These are phyloP conservation scores for Fusarium sp. DNA, from an alignment of 2,329 filamentous ascomycete species.

Conservation along the genomic window DNA sequence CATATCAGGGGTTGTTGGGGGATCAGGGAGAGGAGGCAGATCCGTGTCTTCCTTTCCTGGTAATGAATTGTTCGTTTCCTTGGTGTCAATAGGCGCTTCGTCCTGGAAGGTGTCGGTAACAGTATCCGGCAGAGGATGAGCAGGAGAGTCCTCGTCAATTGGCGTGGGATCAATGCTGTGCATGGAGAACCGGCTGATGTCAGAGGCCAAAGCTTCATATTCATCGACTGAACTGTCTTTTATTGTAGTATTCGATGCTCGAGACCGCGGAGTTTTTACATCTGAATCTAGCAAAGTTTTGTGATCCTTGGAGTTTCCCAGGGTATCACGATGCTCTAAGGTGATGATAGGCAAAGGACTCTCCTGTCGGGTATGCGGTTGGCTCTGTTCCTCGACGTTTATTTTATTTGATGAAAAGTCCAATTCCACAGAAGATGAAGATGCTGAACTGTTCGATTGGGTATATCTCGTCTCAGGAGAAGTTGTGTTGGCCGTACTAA, in stretches of 20 bases:
- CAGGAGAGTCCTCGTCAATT: constrained; percentile 46
- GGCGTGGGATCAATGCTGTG: constrained; percentile 55
- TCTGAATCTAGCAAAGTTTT: constrained; percentile 29
- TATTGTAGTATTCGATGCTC: neutral
- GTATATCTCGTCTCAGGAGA: neutral
- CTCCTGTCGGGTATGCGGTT: constrained; percentile 7
- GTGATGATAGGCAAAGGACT: constrained; percentile 32
- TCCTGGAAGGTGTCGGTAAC: neutral
- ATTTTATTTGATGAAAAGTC: constrained; percentile 6
- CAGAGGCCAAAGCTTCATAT: constrained; percentile 9
- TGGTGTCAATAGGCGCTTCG: neutral
- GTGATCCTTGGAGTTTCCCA: constrained; percentile 26
- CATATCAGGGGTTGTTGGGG: constrained; percentile 59
- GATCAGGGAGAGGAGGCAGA: constrained; percentile 54
- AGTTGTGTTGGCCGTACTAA: constrained; percentile 2
- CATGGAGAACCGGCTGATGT: constrained; percentile 45
- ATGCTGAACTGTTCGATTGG: neutral
- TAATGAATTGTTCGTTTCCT: neutral
- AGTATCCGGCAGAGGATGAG: neutral
- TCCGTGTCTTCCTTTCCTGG: constrained; percentile 23
- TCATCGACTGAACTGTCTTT: neutral
- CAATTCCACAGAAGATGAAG: constrained; percentile 2
- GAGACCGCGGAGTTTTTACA: neutral
- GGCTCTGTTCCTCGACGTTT: constrained; percentile 3
- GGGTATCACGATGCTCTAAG: constrained; percentile 36